phyloP scores from a whole-genome alignment of 2,329 filamentous ascomycete species.

The Penicillium glabrum region DNA sequence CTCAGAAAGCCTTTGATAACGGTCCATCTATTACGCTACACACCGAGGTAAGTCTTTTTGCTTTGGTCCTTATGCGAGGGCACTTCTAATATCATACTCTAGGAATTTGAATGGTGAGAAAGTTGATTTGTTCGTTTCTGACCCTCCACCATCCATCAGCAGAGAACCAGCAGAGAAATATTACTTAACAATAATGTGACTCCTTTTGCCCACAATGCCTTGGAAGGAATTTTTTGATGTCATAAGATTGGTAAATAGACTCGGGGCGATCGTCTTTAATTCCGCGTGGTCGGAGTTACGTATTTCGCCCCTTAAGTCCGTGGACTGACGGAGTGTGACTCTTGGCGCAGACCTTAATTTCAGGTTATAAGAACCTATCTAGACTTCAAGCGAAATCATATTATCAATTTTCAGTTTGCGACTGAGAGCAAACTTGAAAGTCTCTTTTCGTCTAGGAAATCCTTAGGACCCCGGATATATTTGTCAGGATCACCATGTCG shows the following conservation, averaged over 20 bases:
- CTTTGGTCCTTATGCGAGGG: not conserved
- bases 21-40: slow-evolving; percentile 8
- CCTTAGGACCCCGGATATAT: not conserved
- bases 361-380: not conserved
- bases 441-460: not conserved
- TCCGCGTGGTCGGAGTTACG: not conserved
- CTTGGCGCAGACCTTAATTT: not conserved
- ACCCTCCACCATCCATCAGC: not conserved
- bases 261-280: not conserved
- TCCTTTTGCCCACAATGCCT: no score
- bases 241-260: no score
- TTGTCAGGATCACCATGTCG: not conserved
- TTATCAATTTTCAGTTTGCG: not conserved
- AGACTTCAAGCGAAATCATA: not conserved
- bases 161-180: not conserved
- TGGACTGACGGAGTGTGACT: not conserved
- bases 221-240: no score
- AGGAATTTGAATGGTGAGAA: slow-evolving; percentile 7
- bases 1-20: not conserved
- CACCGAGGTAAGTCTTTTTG: not conserved
- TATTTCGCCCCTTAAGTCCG: not conserved
- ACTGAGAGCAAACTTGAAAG: not conserved
- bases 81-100: not conserved
- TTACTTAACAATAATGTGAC: not conserved
- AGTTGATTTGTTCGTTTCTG: no score